Evolutionary conservation across 192 early-diverging fungal genomes (phyloP), one percentile per base, ranked within the genome.

Genomic region (Coemansia sp.): DNA sequence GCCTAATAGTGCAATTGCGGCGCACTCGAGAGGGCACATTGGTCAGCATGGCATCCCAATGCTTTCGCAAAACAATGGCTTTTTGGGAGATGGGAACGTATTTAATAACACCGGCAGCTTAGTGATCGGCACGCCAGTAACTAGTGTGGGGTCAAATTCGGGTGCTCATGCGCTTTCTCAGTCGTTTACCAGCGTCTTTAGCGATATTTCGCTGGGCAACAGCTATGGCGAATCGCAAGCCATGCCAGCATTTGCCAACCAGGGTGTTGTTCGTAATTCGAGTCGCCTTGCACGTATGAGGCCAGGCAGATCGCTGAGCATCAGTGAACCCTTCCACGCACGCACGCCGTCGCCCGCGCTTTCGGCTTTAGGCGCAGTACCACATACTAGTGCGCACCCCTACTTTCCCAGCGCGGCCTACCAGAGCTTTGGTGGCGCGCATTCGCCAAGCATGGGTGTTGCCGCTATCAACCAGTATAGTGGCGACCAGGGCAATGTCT

Each of bases 341-440:
- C 80, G 72, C 47, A 67, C 72, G 63, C 69, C 75, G 34, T 74
- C 75, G 49, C 72, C 77, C 10, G 61, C 55, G 52, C 72, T 63
- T 22, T n/a, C 47, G 12, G n/a, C 57, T n/a, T 55, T 70, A 3
- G 55, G 67, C 24, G 52, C 29, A 13, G 55, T 31, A 5, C 68
- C 66, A 13, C 60, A 63, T 7, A 51, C 74, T 3, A 44, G 46
- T 41, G 70, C 40, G 3, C 80, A 68, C 41, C 75, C 72, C 20
- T 71, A 72, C 31, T 46, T 69, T 27, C 65, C 69, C n/a, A 36
- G 49, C 18, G 9, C 60, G 9, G 36, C 40, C n/a, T 63, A 63
- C 16, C 61, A 63, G 61, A 24, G n/a, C n/a, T 63, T 63, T 41
- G 40, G 61, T 8, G 33, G 38, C 2, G 61, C 61, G 4, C 18